These are phyloP conservation scores for Raphanus raphanistrum DNA, from an alignment of 345 rosid species.

Conservation along the genomic window DNA sequence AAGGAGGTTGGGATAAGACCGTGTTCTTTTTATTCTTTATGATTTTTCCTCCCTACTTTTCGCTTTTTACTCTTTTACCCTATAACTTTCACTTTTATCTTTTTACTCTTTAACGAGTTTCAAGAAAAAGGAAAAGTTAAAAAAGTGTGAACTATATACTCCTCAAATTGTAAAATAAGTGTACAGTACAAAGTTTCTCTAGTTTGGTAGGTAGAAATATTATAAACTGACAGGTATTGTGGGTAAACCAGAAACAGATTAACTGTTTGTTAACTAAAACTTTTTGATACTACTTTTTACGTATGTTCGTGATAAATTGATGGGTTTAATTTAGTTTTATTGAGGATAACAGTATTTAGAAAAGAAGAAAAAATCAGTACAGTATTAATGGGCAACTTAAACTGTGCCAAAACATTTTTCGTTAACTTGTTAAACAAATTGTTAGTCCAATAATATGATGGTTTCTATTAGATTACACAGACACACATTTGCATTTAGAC, in stretches of 20 bases:
- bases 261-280: neutral
- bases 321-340: neutral
- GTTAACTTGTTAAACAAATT: neutral
- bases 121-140: neutral
- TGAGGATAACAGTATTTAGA: neutral
- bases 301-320: neutral
- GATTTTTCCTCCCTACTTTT: neutral
- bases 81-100: constrained; percentile 26
- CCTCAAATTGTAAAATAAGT: neutral
- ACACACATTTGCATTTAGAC: neutral
- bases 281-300: neutral
- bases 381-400: neutral
- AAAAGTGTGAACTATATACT: constrained; percentile 9
- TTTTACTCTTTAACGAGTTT: constrained; percentile 28
- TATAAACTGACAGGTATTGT: neutral
- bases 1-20: constrained; percentile 2
- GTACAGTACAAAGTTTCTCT: neutral
- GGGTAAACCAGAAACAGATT: neutral
- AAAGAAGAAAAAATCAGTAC: neutral
- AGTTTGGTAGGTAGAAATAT: constrained; percentile 18
- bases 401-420: neutral
- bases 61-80: constrained; percentile 18
- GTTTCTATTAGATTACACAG: neutral
- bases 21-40: neutral
- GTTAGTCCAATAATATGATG: neutral